A percentile compares a stretch with the other conserved stretches of the same genome.
phyloP scores from a whole-genome alignment of 2,329 filamentous ascomycete genomes.

The Stenocarpella maydis region DNA sequence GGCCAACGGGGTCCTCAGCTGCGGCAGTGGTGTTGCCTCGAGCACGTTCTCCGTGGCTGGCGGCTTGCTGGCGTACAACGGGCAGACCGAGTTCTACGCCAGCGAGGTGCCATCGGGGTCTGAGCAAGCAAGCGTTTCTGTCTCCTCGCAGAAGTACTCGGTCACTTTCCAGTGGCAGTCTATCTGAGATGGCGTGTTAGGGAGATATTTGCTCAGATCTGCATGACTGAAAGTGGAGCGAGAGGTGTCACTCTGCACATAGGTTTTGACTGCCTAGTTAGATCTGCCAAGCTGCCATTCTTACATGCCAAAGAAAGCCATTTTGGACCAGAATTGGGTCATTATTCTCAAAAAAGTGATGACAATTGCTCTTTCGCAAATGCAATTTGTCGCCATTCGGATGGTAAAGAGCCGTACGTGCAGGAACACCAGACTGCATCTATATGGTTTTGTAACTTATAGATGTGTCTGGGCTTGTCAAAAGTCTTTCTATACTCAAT shows the following conservation, averaged over 20 bases:
- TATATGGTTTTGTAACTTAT: no score
- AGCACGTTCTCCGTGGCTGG: constrained; percentile 24
- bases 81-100: constrained; percentile 30
- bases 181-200: background rate
- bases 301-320: background rate
- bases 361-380: no score
- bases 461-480: no score
- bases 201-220: background rate
- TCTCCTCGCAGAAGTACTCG: constrained; percentile 12
- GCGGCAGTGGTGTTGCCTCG: constrained; percentile 53
- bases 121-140: constrained; percentile 11
- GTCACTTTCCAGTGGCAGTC: constrained; percentile 31
- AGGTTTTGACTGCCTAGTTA: background rate
- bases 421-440: background rate
- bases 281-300: background rate
- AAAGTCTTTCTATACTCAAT: no score
- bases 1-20: constrained; percentile 60
- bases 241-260: no score
- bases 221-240: no score
- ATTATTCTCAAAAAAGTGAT: background rate
- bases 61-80: constrained; percentile 31
- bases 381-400: no score
- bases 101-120: constrained; percentile 4
- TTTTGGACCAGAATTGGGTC: background rate
- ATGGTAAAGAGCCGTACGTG: background rate